phyloP scores from a whole-genome alignment of 2,329 filamentous ascomycete species.

The Curvularia sp. region DNA sequence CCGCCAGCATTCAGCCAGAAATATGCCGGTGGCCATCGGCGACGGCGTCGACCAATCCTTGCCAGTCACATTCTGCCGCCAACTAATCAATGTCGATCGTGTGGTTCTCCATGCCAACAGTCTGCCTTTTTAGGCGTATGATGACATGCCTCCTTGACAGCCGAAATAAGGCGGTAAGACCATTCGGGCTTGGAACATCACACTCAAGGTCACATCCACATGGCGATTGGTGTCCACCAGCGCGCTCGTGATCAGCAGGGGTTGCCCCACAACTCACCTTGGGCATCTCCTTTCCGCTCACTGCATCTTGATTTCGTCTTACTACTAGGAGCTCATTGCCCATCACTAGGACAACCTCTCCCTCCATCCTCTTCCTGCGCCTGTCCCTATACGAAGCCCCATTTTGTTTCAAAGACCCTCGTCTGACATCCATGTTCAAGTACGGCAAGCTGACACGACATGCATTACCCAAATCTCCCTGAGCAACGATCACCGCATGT shows the following conservation, averaged over 20 bases:
- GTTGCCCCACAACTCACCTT: conserved; percentile 3
- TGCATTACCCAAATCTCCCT: neutral
- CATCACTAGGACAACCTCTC: neutral
- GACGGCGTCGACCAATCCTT: conserved; percentile 10
- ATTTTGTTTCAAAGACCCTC: neutral
- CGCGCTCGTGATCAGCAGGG: conserved; percentile 7
- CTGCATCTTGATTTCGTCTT: conserved; percentile 2
- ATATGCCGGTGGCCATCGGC: conserved; percentile 16
- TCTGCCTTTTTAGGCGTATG: conserved; percentile 28
- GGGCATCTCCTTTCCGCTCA: neutral
- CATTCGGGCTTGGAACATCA: conserved; percentile 4
- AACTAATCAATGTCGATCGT: conserved; percentile 19
- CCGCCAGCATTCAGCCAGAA: conserved; percentile 20
- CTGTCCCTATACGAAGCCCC: neutral
- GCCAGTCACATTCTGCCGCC: conserved; percentile 16
- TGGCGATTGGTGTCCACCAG: conserved; percentile 10
- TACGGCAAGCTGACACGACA: neutral
- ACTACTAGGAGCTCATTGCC: neutral
- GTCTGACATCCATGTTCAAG: neutral
- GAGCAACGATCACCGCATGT: conserved; percentile 5
- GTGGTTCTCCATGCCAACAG: conserved; percentile 10
- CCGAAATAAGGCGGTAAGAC: conserved; percentile 28
- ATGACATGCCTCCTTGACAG: conserved; percentile 9
- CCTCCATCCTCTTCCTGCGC: neutral
- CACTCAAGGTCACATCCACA: conserved; percentile 12